phyloP scores from a whole-genome alignment of 495 filamentous ascomycete genomes.

The Neurospora terricola region DNA sequence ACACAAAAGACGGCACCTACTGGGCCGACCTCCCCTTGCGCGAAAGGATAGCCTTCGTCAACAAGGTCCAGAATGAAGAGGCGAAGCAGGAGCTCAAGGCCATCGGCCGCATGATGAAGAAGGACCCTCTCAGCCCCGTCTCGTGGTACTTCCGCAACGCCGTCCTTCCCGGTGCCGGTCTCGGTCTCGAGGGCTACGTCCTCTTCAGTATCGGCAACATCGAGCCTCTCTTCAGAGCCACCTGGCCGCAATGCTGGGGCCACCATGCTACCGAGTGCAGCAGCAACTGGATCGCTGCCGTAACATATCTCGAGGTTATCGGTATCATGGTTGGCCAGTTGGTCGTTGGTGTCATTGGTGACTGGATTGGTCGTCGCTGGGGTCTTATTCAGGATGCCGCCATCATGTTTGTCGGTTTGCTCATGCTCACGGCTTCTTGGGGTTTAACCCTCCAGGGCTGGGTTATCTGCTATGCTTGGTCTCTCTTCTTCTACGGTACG shows the following conservation, averaged over 20 bases:
- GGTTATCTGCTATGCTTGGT: constrained; percentile 88
- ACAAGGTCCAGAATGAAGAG: constrained; percentile 55
- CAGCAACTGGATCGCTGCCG: constrained; percentile 60
- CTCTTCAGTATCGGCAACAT: constrained; percentile 91
- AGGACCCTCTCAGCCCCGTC: constrained; percentile 68
- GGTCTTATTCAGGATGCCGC: constrained; percentile 86
- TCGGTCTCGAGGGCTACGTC: constrained; percentile 85
- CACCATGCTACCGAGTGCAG: constrained; percentile 49
- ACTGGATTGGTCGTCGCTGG: constrained; percentile 75
- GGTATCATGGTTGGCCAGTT: constrained; percentile 87
- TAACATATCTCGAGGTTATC: constrained; percentile 76
- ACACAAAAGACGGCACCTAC: constrained; percentile 68
- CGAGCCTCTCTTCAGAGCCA: constrained; percentile 58
- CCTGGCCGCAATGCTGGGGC: constrained; percentile 68
- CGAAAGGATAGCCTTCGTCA: constrained; percentile 62
- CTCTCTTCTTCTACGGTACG: constrained; percentile 76
- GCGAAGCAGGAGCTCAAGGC: constrained; percentile 47
- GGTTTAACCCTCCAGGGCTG: constrained; percentile 74
- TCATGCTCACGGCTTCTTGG: constrained; percentile 84
- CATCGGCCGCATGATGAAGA: constrained; percentile 70
- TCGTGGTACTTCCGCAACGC: constrained; percentile 80
- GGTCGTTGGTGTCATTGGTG: constrained; percentile 54
- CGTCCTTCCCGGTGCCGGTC: constrained; percentile 78
- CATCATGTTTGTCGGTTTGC: constrained; percentile 81
- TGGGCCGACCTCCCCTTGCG: constrained; percentile 72